A percentile compares a stretch with the other conserved stretches of the same genome.
These are phyloP conservation scores for Leptomonas pyrrhocoris DNA, from an alignment of 208 protist genomes.

Conservation along the genomic window DNA sequence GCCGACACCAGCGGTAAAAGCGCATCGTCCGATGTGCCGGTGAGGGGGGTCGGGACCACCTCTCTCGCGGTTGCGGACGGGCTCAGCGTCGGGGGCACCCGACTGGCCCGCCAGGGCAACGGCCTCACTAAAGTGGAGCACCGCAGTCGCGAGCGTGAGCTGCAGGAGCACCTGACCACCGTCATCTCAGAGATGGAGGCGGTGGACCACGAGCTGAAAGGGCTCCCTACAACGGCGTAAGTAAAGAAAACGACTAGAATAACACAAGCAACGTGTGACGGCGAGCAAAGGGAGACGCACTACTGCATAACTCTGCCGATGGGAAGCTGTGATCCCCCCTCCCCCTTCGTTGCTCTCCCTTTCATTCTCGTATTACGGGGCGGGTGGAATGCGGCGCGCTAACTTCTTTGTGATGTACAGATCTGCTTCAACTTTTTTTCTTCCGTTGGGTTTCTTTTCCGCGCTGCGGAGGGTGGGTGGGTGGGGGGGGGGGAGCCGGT, in stretches of 20 bases:
- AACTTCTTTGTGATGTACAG: background rate
- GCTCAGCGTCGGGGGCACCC: conserved; percentile 8
- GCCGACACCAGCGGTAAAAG: background rate
- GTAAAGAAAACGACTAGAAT: too few relatives aligned
- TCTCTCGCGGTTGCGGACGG: conserved; percentile 1
- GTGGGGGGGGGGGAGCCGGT: too few relatives aligned
- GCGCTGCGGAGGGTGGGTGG: background rate
- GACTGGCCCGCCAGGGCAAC: conserved; percentile 7
- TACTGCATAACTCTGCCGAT: too few relatives aligned
- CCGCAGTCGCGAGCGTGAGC: conserved; percentile 48
- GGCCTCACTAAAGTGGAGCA: conserved; percentile 44
- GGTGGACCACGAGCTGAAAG: conserved; percentile 61
- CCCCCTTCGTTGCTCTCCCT: background rate
- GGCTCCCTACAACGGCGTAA: conserved; percentile 18
- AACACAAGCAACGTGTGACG: background rate
- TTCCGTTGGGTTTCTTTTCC: conserved; percentile 1
- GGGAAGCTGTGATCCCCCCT: too few relatives aligned
- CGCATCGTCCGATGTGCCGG: background rate
- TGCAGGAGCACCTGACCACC: conserved; percentile 49
- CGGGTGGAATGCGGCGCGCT: background rate
- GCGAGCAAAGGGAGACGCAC: background rate
- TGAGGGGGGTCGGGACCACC: background rate
- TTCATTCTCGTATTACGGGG: background rate
- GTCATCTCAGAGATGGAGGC: conserved; percentile 72
- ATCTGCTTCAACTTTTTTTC: conserved; percentile 24